Evolutionary conservation across 495 filamentous ascomycete genomes (phyloP).

Genomic region (Physcia stellaris): DNA sequence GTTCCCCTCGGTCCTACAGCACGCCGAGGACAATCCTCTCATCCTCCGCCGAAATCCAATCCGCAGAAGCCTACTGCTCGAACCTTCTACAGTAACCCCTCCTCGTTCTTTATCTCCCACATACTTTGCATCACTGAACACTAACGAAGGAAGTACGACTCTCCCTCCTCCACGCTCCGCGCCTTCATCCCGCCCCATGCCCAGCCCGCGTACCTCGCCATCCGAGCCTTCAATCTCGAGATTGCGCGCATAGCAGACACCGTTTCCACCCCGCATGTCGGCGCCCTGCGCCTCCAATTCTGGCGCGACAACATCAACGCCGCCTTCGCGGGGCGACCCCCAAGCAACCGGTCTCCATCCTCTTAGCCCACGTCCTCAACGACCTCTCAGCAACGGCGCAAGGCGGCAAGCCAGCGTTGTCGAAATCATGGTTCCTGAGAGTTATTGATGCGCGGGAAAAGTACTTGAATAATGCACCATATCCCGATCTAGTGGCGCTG

Average conservation of each 20-base stretch:
- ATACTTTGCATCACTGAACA: neutral
- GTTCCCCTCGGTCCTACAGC: too few species aligned
- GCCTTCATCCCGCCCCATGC: slow-evolving; percentile 62
- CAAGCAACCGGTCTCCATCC: slow-evolving; percentile 79
- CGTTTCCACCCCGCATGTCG: slow-evolving; percentile 67
- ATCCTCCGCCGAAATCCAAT: slow-evolving; percentile 39
- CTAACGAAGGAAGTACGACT: slow-evolving; percentile 56
- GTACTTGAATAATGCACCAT: slow-evolving; percentile 73
- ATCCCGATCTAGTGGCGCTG: slow-evolving; percentile 53
- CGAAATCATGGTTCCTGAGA: slow-evolving; percentile 69
- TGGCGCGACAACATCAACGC: slow-evolving; percentile 76
- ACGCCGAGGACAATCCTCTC: too few species aligned
- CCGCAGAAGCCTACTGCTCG: slow-evolving; percentile 42
- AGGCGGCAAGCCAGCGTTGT: slow-evolving; percentile 41
- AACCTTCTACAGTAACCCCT: slow-evolving; percentile 39
- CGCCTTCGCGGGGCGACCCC: slow-evolving; percentile 57
- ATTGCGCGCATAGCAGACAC: slow-evolving; percentile 77
- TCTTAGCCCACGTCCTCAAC: slow-evolving; percentile 56
- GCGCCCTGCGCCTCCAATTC: slow-evolving; percentile 81
- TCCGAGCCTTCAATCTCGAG: slow-evolving; percentile 87
- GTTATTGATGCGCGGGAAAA: slow-evolving; percentile 69
- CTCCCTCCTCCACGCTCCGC: slow-evolving; percentile 73
- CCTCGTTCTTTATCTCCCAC: neutral
- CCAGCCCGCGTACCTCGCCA: slow-evolving; percentile 72
- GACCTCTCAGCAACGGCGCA: slow-evolving; percentile 38